phyloP scores from a whole-genome alignment of 805 yeast species.

The Suhomyces vadensis region DNA sequence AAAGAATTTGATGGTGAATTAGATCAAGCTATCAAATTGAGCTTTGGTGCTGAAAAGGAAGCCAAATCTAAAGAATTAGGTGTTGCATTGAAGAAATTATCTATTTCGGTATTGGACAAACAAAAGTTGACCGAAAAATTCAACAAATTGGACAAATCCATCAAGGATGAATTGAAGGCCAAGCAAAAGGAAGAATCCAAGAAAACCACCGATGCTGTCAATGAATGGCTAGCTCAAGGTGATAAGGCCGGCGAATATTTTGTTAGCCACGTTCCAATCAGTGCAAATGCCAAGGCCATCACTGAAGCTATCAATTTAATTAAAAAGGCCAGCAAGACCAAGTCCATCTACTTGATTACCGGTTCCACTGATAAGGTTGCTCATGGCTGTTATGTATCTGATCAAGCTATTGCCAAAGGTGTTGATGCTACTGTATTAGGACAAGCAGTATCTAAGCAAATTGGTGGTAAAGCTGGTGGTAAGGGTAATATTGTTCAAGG shows the following conservation, averaged over 20 bases:
- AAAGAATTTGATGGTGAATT: slow-evolving; percentile 64
- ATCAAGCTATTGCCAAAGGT: slow-evolving; percentile 66
- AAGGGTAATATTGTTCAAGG: slow-evolving; percentile 97
- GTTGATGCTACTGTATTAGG: slow-evolving; percentile 78
- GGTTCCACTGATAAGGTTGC: slow-evolving; percentile 79
- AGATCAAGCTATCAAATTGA: slow-evolving; percentile 57
- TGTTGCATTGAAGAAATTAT: slow-evolving; percentile 77
- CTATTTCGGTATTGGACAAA: slow-evolving; percentile 81
- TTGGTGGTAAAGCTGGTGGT: slow-evolving; percentile 99
- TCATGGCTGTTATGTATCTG: slow-evolving; percentile 89
- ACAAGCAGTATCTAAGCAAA: slow-evolving; percentile 60
- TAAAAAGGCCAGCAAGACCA: slow-evolving; percentile 72
- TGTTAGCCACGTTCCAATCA: slow-evolving; percentile 66
- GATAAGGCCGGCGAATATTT: slow-evolving; percentile 55
- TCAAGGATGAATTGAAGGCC: slow-evolving; percentile 84
- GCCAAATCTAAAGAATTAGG: slow-evolving; percentile 79
- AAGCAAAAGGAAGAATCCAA: slow-evolving; percentile 87
- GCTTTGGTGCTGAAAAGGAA: slow-evolving; percentile 79
- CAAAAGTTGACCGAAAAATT: slow-evolving; percentile 73
- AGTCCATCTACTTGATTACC: slow-evolving; percentile 77
- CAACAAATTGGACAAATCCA: slow-evolving; percentile 75
- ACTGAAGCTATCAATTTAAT: slow-evolving; percentile 87
- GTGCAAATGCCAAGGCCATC: slow-evolving; percentile 89
- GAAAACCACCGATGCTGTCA: slow-evolving; percentile 75
- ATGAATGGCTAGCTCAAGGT: slow-evolving; percentile 57